Evolutionary conservation across 257 asterid species (phyloP), one percentile per base, ranked within the genome.

Genomic region (Agastache rugosa): DNA sequence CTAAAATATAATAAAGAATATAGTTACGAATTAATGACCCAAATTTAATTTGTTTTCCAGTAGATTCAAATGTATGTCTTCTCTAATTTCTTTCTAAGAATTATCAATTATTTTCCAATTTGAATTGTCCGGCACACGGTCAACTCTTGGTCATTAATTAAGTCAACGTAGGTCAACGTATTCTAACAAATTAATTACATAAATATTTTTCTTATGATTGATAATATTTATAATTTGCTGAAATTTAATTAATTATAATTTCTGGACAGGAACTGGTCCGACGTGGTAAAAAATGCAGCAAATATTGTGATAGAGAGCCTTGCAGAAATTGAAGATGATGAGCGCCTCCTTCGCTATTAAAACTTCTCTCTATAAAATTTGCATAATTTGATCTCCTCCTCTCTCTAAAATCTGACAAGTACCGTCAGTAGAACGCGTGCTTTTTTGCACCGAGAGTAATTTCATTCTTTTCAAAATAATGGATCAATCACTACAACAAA

Each of bases 211-310:
- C 9, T 50, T 5, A 54, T 23, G 61, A 54, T 54, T 58, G 63
- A 7, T 25, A 58, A 0, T 23, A 23, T 58, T 25, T 2, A 22
- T 31, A 31, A 5, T 31, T 55, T 58, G 16, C 20, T 5, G 17
- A 48, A 48, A 5, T n/a, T n/a, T 5, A 4, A 5, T 25, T 11
- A 25, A 61, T 63, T 19, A 20, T 27, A n/a, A n/a, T 1, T 41
- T 61, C 14, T 54, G 35, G 31, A 1, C 71, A 88, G 91, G 80
- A 85, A 88, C 60, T 88, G 89, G 91, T 63, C 89, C 35, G 93
- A 85, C 61, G 84, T 84, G 34, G 78, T 88, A 47, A 82, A 78
- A 64, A 74, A 74, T 45, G 79, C 83, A 23, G 83, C 82, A 19
- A 78, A 86, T 5, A 82, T 78, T 50, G 93, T 88, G 15, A 75